Conservation (phyloP, 2,329 filamentous ascomycete genomes). For the Talaromyces sp. region DNA sequence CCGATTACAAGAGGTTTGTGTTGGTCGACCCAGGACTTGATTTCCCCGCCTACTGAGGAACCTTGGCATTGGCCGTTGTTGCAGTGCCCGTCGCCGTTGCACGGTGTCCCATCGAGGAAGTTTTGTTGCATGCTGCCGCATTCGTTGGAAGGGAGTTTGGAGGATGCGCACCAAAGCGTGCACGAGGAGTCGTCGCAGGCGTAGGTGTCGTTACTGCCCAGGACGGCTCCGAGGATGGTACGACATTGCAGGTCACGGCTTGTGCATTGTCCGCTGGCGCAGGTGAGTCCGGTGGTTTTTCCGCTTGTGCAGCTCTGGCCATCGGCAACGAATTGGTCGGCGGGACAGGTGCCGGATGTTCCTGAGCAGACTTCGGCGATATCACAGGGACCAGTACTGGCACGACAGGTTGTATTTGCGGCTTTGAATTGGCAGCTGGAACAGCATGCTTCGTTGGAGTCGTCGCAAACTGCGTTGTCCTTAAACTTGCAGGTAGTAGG, state of each 20-base stretch:
- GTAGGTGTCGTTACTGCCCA: slow-evolving; percentile 70
- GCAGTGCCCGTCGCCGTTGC: slow-evolving; percentile 76
- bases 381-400: slow-evolving; percentile 77
- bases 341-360: slow-evolving; percentile 67
- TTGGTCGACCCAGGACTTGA: slow-evolving; percentile 69
- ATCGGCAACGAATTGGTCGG: slow-evolving; percentile 66
- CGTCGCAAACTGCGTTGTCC: slow-evolving; percentile 68
- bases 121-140: slow-evolving; percentile 82
- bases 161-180: slow-evolving; percentile 70
- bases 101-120: slow-evolving; percentile 88
- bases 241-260: slow-evolving; percentile 86
- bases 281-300: slow-evolving; percentile 59
- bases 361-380: slow-evolving; percentile 81
- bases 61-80: slow-evolving; percentile 74
- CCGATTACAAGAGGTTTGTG: slow-evolving; percentile 83
- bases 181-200: slow-evolving; percentile 75
- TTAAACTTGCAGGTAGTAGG: slow-evolving; percentile 82
- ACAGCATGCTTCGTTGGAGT: slow-evolving; percentile 50
- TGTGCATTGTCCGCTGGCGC: slow-evolving; percentile 92
- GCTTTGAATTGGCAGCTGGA: slow-evolving; percentile 44
- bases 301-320: slow-evolving; percentile 64
- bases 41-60: slow-evolving; percentile 64
- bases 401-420: slow-evolving; percentile 71
- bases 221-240: slow-evolving; percentile 72
- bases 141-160: slow-evolving; percentile 60